Conservation (phyloP, 2,329 filamentous ascomycete genomes). For the Diaporthe velutina region DNA sequence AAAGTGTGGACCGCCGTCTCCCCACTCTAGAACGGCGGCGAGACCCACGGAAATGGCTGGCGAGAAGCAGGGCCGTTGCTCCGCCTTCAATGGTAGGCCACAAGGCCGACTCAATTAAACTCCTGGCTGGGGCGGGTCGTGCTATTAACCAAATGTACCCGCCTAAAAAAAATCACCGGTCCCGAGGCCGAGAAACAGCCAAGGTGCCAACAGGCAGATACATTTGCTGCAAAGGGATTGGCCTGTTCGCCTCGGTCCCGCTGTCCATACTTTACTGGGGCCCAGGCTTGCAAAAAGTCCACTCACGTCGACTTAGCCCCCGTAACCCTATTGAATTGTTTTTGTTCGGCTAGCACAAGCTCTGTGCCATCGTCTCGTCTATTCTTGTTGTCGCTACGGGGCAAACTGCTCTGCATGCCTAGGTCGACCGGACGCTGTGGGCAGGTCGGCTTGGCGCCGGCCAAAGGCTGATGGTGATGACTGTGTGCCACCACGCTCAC, state of each 20-base stretch:
- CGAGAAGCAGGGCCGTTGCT: conserved; percentile 17
- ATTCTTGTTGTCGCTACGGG: conserved; percentile 8
- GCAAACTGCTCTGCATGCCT: neutral
- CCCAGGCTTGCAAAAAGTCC: neutral
- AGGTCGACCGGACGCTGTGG: neutral
- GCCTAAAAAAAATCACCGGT: conserved; percentile 22
- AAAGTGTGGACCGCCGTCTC: conserved; percentile 20
- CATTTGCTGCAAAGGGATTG: conserved; percentile 28
- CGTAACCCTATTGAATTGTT: neutral
- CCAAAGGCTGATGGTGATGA: conserved; percentile 21
- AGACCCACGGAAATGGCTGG: conserved; percentile 15
- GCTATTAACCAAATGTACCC: neutral
- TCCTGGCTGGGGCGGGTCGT: conserved; percentile 26
- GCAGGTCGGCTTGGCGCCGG: conserved; percentile 30
- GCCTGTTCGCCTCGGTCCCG: conserved; percentile 24
- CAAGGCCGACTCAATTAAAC: conserved; percentile 16
- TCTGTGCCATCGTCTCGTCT: conserved; percentile 28
- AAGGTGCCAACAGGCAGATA: conserved; percentile 27
- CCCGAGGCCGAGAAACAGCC: conserved; percentile 18
- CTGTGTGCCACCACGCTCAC: conserved; percentile 4
- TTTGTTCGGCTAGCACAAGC: conserved; percentile 22
- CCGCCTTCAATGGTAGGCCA: conserved; percentile 23
- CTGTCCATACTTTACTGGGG: conserved; percentile 24
- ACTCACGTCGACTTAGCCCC: neutral
- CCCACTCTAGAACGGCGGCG: neutral